Base-by-base conservation (phyloP, 2,329 filamentous ascomycete genomes). In the Pseudocercospora macadamiae region DNA sequence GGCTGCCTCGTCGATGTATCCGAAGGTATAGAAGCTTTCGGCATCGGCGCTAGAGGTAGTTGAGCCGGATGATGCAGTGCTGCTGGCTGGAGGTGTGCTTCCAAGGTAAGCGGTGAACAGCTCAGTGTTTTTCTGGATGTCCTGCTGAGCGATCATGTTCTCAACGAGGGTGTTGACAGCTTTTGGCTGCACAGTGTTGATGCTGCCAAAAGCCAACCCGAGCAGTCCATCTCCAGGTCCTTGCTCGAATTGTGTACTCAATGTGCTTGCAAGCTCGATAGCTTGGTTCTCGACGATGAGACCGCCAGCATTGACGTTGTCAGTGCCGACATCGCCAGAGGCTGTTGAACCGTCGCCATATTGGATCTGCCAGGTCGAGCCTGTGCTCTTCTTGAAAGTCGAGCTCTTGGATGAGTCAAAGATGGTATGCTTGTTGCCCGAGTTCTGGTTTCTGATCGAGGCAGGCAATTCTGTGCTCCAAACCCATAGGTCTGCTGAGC, bases 281-380 rank as follows among this genome's bases (percentile, higher is more conserved):
- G 83, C 80, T 73, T 90, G 88, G 56, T 80, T 77, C 70, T 86
- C 75, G 65, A 90, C 77, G 12, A 75, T 72, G 10, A 90, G 74
- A 4, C 86, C 86, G 28, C 88, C 88, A 54, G 90, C 71, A 1
- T 76, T 78, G 32, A 91, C 74, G 23, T 77, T 78, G 64, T 91
- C 88, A n/a, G 81, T 86, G 37, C 86, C 87, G 28, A 89, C 86
- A 25, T 75, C 78, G 25, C 88, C 88, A 7, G 83, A 87, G 2
- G 87, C 87, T 9, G 78, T 82, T 16, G 86, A 89, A 8, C 80
- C 80, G 70, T 91, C 88, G 14, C 87, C 87, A 68, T 90, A 89
- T 32, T 79, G 77, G 66, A 90, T 89, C 71, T 83, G 75, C 88
- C 87, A 91, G 2, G 76, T 81, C 36, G 77, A 78, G 34, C 78